Percentiles rank a stretch among this genome's conserved stretches.
These are phyloP conservation scores for Amphichorda felina DNA, from an alignment of 2,329 filamentous ascomycete species.

Conservation along the genomic window DNA sequence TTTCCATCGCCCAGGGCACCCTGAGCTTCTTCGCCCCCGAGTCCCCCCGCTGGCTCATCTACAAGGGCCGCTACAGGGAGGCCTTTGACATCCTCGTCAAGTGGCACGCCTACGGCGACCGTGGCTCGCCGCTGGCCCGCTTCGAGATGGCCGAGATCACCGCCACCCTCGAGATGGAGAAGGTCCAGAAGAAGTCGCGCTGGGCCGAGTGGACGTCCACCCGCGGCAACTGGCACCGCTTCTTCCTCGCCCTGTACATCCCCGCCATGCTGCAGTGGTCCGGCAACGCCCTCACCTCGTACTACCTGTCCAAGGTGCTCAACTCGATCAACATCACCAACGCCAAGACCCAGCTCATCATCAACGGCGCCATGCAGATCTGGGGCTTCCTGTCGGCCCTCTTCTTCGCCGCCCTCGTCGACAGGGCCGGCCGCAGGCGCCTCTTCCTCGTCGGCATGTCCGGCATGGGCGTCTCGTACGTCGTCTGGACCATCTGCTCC, in stretches of 20 bases:
- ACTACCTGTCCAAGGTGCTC: conserved; percentile 23
- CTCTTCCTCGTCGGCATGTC: conserved; percentile 23
- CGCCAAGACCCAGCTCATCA: conserved; percentile 20
- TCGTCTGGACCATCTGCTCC: conserved; percentile 25
- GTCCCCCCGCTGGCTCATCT: conserved; percentile 47
- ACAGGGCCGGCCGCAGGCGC: conserved; percentile 27
- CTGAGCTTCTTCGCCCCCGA: conserved; percentile 48
- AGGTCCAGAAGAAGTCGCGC: conserved; percentile 16
- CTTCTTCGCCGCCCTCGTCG: conserved; percentile 23
- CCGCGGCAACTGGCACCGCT: conserved; percentile 15
- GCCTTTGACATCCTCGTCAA: conserved; percentile 23
- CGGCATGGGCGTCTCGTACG: conserved; percentile 23
- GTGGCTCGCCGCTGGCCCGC: not conserved
- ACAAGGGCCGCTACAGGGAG: conserved; percentile 41
- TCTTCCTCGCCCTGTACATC: conserved; percentile 7
- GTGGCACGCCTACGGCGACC: conserved; percentile 1
- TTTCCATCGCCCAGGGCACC: conserved; percentile 25
- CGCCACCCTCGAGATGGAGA: not conserved
- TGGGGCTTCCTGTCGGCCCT: conserved; percentile 25
- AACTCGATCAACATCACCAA: conserved; percentile 20
- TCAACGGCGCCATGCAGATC: conserved; percentile 27
- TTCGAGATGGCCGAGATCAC: conserved; percentile 1
- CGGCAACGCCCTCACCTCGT: conserved; percentile 19
- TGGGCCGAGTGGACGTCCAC: conserved; percentile 25
- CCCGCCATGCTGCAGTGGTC: conserved; percentile 18